Evolutionary conservation across 1,284 basidiomycete species (phyloP), one percentile per base, ranked within the genome.

Genomic region (Phylloporus sp.): DNA sequence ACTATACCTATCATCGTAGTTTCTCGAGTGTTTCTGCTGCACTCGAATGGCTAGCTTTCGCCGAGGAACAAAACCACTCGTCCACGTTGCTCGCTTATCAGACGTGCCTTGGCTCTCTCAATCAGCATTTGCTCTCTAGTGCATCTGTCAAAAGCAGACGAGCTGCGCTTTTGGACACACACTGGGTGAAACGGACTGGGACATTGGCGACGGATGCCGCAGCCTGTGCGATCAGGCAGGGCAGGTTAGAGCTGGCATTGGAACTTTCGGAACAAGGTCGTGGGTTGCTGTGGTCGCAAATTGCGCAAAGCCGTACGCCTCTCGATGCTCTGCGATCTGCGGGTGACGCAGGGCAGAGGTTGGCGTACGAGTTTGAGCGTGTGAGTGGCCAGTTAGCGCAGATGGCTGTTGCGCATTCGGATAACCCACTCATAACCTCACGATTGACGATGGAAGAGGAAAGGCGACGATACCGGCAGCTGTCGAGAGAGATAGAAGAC

Each of bases 211-310:
- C 69, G 43, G 62, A 79, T 58, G 75, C 77, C 23, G 53, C 77
- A 5, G 65, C 75, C 12, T 79, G 77, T 61, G 75, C 76, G 2
- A 72, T 79, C n/a, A 39, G n/a, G 1, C 58, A 6, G 39, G 75
- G 68, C 3, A 56, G 72, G 35, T 35, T 79, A 41, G 43, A 25
- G 41, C 37, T 76, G 29, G 75, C 76, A 4, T 66, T 78, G 10
- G 76, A 76, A n/a, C 67, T 76, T 43, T 76, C 76, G 15, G 75
- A 79, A 43, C 74, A 79, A 49, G 75, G 77, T 3, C 75, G 74
- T 4, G 77, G 77, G 14, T 56, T 79, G 11, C 32, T 76, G 47
- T 76, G 75, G 75, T 75, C 77, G 2, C 75, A 76, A n/a, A 52
- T 76, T 60, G 70, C 77, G 5, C 76, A 73, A 41, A 75, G 66